phyloP scores from a whole-genome alignment of 2,329 filamentous ascomycete species.

The Neonectria hederae region DNA sequence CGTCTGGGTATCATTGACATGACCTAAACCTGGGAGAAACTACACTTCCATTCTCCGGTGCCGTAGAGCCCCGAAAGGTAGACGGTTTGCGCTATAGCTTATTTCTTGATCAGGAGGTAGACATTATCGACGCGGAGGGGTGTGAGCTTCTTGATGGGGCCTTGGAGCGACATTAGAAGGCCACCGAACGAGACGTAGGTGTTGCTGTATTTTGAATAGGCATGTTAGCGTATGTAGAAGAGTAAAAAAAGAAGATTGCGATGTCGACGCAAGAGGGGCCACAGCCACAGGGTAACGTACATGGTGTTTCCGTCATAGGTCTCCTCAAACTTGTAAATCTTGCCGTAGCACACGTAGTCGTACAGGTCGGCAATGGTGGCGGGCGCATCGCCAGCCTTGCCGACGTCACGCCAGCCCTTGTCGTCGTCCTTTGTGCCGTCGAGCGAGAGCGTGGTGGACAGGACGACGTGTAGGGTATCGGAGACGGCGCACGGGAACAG shows the following conservation, averaged over 20 bases:
- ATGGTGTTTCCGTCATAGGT: constrained; percentile 82
- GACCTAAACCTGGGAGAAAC: constrained; percentile 34
- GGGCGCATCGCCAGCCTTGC: constrained; percentile 62
- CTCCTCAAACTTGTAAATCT: constrained; percentile 90
- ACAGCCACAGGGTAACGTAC: constrained; percentile 56
- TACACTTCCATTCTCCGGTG: constrained; percentile 13
- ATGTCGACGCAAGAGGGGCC: background rate
- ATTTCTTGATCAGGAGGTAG: constrained; percentile 95
- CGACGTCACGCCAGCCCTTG: constrained; percentile 83
- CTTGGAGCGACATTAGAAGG: constrained; percentile 87
- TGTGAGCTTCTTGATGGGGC: constrained; percentile 94
- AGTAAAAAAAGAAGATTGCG: background rate
- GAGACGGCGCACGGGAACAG: constrained; percentile 81
- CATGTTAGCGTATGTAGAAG: constrained; percentile 24
- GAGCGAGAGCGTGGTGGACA: constrained; percentile 86
- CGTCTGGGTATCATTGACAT: constrained; percentile 41
- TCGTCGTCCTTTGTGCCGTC: constrained; percentile 83
- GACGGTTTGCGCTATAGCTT: constrained; percentile 34
- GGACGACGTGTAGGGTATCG: constrained; percentile 81
- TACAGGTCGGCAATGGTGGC: constrained; percentile 78
- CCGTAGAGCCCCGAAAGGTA: constrained; percentile 25
- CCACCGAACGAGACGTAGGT: constrained; percentile 95
- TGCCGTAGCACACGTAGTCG: constrained; percentile 89
- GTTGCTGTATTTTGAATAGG: constrained; percentile 67
- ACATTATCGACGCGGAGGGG: constrained; percentile 91